A percentile compares a stretch with the other conserved stretches of the same genome.
Conservation (phyloP, 495 filamentous ascomycete species). For the Rhypophila decipiens region DNA sequence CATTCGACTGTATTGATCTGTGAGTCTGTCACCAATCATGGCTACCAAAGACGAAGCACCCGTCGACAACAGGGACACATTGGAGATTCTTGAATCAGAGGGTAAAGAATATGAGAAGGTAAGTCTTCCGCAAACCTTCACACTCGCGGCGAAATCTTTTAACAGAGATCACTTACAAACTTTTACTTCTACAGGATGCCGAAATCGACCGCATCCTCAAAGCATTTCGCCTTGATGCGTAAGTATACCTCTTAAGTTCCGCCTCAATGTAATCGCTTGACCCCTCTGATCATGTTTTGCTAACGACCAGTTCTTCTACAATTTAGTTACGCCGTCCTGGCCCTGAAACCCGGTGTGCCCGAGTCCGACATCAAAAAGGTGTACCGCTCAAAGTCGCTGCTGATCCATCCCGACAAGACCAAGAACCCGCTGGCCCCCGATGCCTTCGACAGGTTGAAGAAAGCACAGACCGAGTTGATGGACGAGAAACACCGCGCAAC, state of each 20-base stretch:
- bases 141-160: not conserved
- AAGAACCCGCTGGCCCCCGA: constrained; percentile 85
- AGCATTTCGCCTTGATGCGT: constrained; percentile 87
- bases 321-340: constrained; percentile 81
- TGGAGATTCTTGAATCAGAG: constrained; percentile 80
- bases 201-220: constrained; percentile 93
- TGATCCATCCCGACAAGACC: constrained; percentile 98
- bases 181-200: constrained; percentile 76
- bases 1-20: too few species aligned
- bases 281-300: constrained; percentile 2
- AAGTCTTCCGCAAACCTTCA: not conserved
- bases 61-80: constrained; percentile 49
- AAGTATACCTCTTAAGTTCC: constrained; percentile 21
- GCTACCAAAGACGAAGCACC: constrained; percentile 19
- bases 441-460: constrained; percentile 94
- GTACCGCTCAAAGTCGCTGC: constrained; percentile 92
- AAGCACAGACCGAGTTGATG: constrained; percentile 83
- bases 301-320: not conserved
- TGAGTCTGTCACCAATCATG: constrained; percentile 11
- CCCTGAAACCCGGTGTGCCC: constrained; percentile 89
- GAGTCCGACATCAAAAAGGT: constrained; percentile 91
- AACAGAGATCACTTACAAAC: not conserved
- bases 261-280: constrained; percentile 1
- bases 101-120: constrained; percentile 85
- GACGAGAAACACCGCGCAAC: constrained; percentile 84